Evolutionary conservation across 2,329 filamentous ascomycete genomes (phyloP).

Genomic region (Aaosphaeria pasadenensis): DNA sequence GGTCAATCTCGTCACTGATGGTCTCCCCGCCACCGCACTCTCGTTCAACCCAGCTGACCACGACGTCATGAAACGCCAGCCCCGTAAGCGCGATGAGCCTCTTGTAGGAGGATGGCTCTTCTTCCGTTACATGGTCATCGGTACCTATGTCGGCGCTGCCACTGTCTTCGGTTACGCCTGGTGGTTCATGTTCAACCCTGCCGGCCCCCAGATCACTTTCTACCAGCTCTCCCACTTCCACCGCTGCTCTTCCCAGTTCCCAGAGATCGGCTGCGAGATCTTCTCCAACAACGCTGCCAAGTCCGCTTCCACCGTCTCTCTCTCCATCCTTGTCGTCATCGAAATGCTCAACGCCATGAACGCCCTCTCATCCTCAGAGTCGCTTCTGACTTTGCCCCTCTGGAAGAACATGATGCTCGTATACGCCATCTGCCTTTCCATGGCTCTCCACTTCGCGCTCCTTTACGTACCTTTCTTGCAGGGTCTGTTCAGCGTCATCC

Average conservation of each 20-base stretch:
- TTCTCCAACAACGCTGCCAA: constrained; percentile 84
- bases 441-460: constrained; percentile 91
- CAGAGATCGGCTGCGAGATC: constrained; percentile 88
- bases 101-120: constrained; percentile 96
- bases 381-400: constrained; percentile 85
- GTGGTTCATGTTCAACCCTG: constrained; percentile 98
- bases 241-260: constrained; percentile 79
- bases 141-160: constrained; percentile 88
- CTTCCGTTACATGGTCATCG: constrained; percentile 95
- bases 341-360: constrained; percentile 99
- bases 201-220: constrained; percentile 88
- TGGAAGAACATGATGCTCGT: constrained; percentile 99
- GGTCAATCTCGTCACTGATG: constrained; percentile 98
- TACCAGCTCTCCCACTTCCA: constrained; percentile 91
- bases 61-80: constrained; percentile 92
- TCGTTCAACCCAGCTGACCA: constrained; percentile 99
- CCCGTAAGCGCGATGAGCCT: constrained; percentile 86
- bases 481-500: constrained; percentile 83
- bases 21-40: constrained; percentile 90
- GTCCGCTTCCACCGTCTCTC: constrained; percentile 86
- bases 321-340: constrained; percentile 90
- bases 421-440: constrained; percentile 87
- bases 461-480: constrained; percentile 91
- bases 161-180: constrained; percentile 98
- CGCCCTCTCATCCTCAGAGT: constrained; percentile 91